These are phyloP conservation scores for Colletotrichum paranaense DNA, from an alignment of 2,329 filamentous ascomycete genomes.

Conservation along the genomic window DNA sequence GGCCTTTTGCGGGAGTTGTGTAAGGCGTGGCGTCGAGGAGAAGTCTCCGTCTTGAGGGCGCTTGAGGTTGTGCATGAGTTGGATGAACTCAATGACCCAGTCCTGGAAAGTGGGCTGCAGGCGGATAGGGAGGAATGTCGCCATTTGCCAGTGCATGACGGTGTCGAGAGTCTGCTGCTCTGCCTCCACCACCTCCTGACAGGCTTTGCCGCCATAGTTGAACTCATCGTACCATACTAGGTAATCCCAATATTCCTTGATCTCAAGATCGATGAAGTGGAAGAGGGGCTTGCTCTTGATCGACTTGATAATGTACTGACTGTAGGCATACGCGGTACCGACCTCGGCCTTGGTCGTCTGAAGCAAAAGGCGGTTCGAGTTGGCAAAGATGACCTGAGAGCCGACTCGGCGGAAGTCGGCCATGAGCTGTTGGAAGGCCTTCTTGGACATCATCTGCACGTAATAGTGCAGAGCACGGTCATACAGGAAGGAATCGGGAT, in stretches of 20 bases:
- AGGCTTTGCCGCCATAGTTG: slow-evolving; percentile 97
- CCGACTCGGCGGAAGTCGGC: slow-evolving; percentile 95
- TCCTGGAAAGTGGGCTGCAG: slow-evolving; percentile 89
- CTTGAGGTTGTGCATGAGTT: slow-evolving; percentile 92
- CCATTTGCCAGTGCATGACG: slow-evolving; percentile 98
- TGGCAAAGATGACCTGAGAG: slow-evolving; percentile 95
- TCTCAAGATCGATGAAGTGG: slow-evolving; percentile 95
- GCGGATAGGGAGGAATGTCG: slow-evolving; percentile 83
- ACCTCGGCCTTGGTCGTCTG: slow-evolving; percentile 98
- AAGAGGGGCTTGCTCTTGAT: slow-evolving; percentile 96
- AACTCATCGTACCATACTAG: slow-evolving; percentile 99
- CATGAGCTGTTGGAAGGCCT: slow-evolving; percentile 97
- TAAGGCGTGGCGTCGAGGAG: slow-evolving; percentile 65
- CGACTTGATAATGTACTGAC: slow-evolving; percentile 96
- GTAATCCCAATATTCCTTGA: slow-evolving; percentile 99
- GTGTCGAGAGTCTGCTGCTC: slow-evolving; percentile 84
- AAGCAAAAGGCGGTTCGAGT: slow-evolving; percentile 85
- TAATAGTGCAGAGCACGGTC: slow-evolving; percentile 96
- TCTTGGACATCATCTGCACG: slow-evolving; percentile 98
- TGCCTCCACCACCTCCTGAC: slow-evolving; percentile 80
- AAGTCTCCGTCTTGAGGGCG: slow-evolving; percentile 66
- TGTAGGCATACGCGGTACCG: slow-evolving; percentile 95
- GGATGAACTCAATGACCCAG: slow-evolving; percentile 94
- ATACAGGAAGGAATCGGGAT: slow-evolving; percentile 92
- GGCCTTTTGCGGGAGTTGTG: slow-evolving; percentile 68